Percentiles rank a stretch among this genome's conserved stretches.
Conservation (phyloP, 257 asterid genomes). For the Misopates orontium region DNA sequence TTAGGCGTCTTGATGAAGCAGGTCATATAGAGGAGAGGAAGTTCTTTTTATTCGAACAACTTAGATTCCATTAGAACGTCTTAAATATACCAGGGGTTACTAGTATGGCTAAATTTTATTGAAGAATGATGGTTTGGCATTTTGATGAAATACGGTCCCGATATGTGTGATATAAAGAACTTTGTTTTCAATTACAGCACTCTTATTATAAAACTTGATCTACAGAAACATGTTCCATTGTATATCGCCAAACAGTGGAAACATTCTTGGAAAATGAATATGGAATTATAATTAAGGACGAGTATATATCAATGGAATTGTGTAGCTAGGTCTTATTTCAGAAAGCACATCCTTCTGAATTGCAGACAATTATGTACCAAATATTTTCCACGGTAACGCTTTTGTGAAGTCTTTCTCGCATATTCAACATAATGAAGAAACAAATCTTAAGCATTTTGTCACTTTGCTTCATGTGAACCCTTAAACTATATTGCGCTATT, state of each 20-base stretch:
- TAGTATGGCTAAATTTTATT: neutral
- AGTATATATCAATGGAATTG: too few relatives aligned
- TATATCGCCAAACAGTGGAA: too few relatives aligned
- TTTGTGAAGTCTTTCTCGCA: neutral
- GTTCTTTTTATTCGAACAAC: neutral
- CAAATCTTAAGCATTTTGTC: neutral
- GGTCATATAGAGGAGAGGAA: neutral
- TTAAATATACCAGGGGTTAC: constrained; percentile 2
- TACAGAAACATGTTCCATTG: too few relatives aligned
- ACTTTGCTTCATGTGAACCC: constrained; percentile 7
- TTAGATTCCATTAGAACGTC: neutral
- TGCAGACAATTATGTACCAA: too few relatives aligned
- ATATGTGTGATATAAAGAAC: neutral
- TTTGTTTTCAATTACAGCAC: neutral
- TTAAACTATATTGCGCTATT: constrained; percentile 27
- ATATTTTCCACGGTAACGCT: neutral
- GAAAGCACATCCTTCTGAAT: too few relatives aligned
- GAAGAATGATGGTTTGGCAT: constrained; percentile 8
- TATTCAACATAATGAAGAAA: neutral
- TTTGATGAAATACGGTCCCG: neutral
- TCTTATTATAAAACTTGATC: too few relatives aligned
- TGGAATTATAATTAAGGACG: too few relatives aligned
- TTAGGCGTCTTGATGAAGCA: neutral
- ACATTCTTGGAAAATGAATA: too few relatives aligned
- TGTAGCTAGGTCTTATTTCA: too few relatives aligned